These are phyloP conservation scores for Hygrophorus pudorinus DNA, from an alignment of 768 basidiomycete species.

Conservation along the genomic window DNA sequence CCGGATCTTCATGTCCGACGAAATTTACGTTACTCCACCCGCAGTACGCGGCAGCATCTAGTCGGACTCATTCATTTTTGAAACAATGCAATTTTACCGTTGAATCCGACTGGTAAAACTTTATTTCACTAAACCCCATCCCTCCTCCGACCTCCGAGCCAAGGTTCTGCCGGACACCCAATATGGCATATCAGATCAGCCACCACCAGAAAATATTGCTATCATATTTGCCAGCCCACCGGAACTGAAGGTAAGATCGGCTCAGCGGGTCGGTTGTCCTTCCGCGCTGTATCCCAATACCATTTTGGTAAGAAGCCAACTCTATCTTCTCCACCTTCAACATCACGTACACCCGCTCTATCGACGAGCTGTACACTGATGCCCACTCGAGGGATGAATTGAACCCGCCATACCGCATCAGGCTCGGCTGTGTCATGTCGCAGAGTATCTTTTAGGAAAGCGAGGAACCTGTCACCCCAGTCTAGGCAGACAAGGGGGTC, in stretches of 20 bases:
- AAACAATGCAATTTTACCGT: too few relatives aligned
- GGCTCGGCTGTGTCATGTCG: constrained; percentile 13
- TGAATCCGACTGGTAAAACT: too few relatives aligned
- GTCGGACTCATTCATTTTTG: too few relatives aligned
- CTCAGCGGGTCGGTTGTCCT: neutral
- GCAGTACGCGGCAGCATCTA: too few relatives aligned
- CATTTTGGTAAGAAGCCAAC: constrained; percentile 72
- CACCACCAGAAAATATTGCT: too few relatives aligned
- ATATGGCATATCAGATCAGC: too few relatives aligned
- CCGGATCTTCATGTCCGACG: neutral
- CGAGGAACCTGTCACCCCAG: constrained; percentile 60
- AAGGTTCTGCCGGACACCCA: too few relatives aligned
- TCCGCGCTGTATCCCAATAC: constrained; percentile 43
- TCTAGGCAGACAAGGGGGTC: constrained; percentile 63
- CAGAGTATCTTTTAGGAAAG: constrained; percentile 34
- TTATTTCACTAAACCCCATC: too few relatives aligned
- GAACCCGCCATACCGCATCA: constrained; percentile 58
- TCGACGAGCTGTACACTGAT: constrained; percentile 42
- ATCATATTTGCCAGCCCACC: constrained; percentile 18
- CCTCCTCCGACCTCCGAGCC: too few relatives aligned
- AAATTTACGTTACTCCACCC: too few relatives aligned
- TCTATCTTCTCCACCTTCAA: constrained; percentile 57
- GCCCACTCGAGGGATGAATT: constrained; percentile 50
- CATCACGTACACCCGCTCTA: constrained; percentile 40
- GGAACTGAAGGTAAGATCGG: constrained; percentile 2